Base-by-base conservation (phyloP, 331 rosid genomes). In the Acacia pycnantha region DNA sequence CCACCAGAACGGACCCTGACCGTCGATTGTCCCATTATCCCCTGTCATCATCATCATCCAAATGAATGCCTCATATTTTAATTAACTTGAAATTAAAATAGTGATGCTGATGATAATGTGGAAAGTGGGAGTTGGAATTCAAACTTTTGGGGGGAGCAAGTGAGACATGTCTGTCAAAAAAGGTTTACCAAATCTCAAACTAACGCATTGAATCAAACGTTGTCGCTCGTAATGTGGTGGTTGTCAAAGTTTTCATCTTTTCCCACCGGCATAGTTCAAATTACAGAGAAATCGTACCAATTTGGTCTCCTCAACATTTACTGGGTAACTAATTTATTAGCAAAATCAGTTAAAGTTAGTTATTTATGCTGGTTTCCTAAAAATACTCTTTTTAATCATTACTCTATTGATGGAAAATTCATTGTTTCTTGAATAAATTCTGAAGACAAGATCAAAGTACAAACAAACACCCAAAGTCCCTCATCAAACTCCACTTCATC, bases 1-100 rank as follows among this genome's bases (percentile, higher is more conserved):
- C 97, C 97, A 91, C 97, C 97, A 93, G 35, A 85, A 77, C 26
- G 73, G 90, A 74, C 97, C 97, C 84, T 93, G 97, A 31, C 97
- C 97, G 85, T 93, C 97, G 65, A 93, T 88, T 27, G 97, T 93
- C 68, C 94, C 97, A 88, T 91, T 90, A 59, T 77, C 86, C 24
- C 97, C 97, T 87, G 84, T 69, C 54, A 59, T 47, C 56, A 48
- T 50, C 22, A 19, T 18, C 59, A 53, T 44, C 76, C 61, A 76
- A 43, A 43, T 43, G 46, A 43, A 68, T 46, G 7, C 18, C 8
- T 21, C 64, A 70, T 15, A 40, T 16, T 41, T 11, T 18, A 43
- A 12, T 56, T 9, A 51, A 18, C 22, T 4, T 51, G 8, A 51
- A 51, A 18, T 37, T 37, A 37, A 47, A 18, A 5, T 16, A 51